These are phyloP conservation scores for Aspergillus carlsbadensis DNA, from an alignment of 495 filamentous ascomycete genomes.

Conservation along the genomic window DNA sequence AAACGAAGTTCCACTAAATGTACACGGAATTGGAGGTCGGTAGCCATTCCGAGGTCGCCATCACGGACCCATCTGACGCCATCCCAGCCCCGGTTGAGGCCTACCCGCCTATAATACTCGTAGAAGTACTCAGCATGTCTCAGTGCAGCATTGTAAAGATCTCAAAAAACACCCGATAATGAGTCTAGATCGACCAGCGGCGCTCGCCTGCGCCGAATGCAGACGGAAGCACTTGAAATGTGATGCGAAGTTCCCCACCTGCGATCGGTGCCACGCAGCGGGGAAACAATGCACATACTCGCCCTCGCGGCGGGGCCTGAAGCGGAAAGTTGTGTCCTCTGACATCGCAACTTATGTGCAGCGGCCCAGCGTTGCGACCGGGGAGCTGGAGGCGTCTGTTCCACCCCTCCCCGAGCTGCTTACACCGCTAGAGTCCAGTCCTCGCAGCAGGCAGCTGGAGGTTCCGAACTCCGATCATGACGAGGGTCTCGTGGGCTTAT, in stretches of 20 bases:
- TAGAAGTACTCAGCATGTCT: too few relatives aligned
- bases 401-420: slow-evolving; percentile 7
- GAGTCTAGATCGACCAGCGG: slow-evolving; percentile 1
- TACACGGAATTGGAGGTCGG: too few relatives aligned
- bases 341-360: not conserved
- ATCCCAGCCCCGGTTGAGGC: too few relatives aligned
- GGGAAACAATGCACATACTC: slow-evolving; percentile 32
- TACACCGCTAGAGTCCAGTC: too few relatives aligned
- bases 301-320: slow-evolving; percentile 37
- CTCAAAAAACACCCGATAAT: too few relatives aligned
- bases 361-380: not conserved
- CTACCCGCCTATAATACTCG: too few relatives aligned
- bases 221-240: slow-evolving; percentile 45
- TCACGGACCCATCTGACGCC: too few relatives aligned
- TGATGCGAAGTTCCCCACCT: slow-evolving; percentile 34
- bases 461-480: slow-evolving; percentile 20
- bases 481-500: slow-evolving; percentile 29
- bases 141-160: too few relatives aligned
- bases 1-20: too few relatives aligned
- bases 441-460: not conserved
- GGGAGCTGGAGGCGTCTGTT: not conserved
- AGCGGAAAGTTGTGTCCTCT: slow-evolving; percentile 25
- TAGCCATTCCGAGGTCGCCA: too few relatives aligned
- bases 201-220: slow-evolving; percentile 42
- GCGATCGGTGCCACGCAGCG: slow-evolving; percentile 33